These are phyloP conservation scores for Tephrocybe sp. DNA, from an alignment of 768 basidiomycete genomes.

Conservation along the genomic window DNA sequence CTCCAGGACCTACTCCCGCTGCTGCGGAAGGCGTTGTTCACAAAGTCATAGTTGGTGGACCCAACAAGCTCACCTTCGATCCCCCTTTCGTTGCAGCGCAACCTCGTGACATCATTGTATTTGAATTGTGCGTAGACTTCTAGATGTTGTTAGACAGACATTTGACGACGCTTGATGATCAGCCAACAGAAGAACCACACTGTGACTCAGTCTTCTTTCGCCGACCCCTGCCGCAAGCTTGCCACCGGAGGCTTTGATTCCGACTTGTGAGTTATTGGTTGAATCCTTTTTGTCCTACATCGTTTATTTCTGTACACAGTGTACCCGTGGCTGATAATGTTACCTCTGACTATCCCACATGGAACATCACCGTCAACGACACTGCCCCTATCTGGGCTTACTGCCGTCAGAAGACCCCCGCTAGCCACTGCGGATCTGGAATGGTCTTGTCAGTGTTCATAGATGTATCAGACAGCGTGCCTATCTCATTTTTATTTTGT, in stretches of 20 bases:
- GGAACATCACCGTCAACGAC: conserved; percentile 56
- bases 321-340: conserved; percentile 40
- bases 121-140: conserved; percentile 52
- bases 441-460: conserved; percentile 61
- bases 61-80: conserved; percentile 45
- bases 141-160: not conserved
- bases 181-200: conserved; percentile 71
- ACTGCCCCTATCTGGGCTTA: conserved; percentile 58
- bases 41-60: conserved; percentile 56
- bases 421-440: conserved; percentile 49
- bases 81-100: conserved; percentile 49
- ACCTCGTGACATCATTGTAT: conserved; percentile 55
- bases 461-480: too few relatives aligned
- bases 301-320: conserved; percentile 23
- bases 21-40: conserved; percentile 45
- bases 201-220: conserved; percentile 63
- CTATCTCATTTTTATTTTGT: not conserved
- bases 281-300: not conserved
- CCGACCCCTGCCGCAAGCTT: conserved; percentile 52
- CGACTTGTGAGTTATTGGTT: conserved; percentile 45
- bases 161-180: conserved; percentile 4
- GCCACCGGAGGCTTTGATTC: conserved; percentile 52
- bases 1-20: conserved; percentile 54
- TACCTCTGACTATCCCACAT: conserved; percentile 49
- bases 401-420: conserved; percentile 40